phyloP scores from a whole-genome alignment of 805 yeast genomes.

The Candida nitratophila region DNA sequence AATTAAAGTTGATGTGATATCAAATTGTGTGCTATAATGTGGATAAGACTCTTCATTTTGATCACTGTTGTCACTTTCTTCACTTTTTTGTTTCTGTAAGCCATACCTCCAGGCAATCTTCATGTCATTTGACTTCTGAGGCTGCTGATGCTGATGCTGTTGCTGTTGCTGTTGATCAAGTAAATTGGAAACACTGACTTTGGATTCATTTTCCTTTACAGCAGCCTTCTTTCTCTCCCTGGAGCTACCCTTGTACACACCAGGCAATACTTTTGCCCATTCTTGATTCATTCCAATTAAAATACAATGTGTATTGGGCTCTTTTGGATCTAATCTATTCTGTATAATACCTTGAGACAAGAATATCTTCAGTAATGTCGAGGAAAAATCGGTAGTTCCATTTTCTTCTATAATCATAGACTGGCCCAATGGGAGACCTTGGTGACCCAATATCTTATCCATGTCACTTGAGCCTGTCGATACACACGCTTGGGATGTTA shows the following conservation, averaged over 20 bases:
- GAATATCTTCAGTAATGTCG: conserved; percentile 60
- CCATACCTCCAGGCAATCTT: conserved; percentile 96
- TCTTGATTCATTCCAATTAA: conserved; percentile 50
- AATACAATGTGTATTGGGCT: conserved; percentile 49
- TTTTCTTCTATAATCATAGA: conserved; percentile 70
- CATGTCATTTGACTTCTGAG: conserved; percentile 37
- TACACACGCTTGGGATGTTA: conserved; percentile 66
- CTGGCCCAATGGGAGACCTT: conserved; percentile 77
- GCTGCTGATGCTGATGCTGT: conserved; percentile 6
- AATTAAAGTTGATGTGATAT: conserved; percentile 60
- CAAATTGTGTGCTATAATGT: conserved; percentile 61
- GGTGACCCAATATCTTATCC: conserved; percentile 70
- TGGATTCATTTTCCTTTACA: conserved; percentile 49
- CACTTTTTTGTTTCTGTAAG: conserved; percentile 30
- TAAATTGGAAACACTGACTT: conserved; percentile 63
- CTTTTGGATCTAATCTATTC: conserved; percentile 37
- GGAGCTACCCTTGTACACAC: conserved; percentile 60
- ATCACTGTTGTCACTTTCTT: conserved; percentile 17
- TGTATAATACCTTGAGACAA: conserved; percentile 74
- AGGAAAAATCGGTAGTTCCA: conserved; percentile 82
- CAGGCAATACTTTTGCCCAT: conserved; percentile 74
- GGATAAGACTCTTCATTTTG: conserved; percentile 33
- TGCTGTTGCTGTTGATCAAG: conserved; percentile 28
- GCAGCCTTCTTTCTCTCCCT: conserved; percentile 58
- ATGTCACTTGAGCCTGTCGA: conserved; percentile 78